Base-by-base conservation (phyloP, 169 alveolate genomes). In the Toxoplasma gondii region DNA sequence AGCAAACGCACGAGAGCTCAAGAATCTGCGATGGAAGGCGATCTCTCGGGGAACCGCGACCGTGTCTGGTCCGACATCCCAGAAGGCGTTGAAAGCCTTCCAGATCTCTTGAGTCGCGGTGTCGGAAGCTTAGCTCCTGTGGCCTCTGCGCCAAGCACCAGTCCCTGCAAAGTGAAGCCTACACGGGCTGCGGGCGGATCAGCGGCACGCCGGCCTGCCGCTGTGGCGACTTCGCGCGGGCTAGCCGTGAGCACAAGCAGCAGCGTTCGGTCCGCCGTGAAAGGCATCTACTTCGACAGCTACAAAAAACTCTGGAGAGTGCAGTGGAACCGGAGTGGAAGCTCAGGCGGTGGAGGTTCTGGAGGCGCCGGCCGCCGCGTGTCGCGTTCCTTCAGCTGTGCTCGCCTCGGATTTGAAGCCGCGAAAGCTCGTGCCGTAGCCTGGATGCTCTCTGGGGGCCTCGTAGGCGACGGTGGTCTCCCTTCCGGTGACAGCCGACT, bases 391-490 rank as follows among this genome's bases (percentile, higher is more conserved):
- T 91, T 91, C 78, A 91, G 93, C 88, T 91, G 93, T 39, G 82
- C 69, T n/a, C 88, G 93, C 17, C 53, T 91, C 38, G 93, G 93
- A 27, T 91, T 91, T 34, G 93, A 91, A 43, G 93, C 93, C 7
- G 93, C 93, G 36, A 91, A 80, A 34, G 93, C 93, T 1, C 45
- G 93, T 17, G 93, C 93, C n/a, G 88, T 91, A 0, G 93, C 93
- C 0, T 91, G 93, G 93, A 91, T 91, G 70, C 93, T 91, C 36
- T 91, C 93, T 44, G 87, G 93, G 34, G 93, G 93, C 45, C 88
- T 31, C 53, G 93, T 91, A 1, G 93, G 93, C 5, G 93, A 91
- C 69, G 88, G 93, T 1, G 93, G 88, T 17, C 81, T 86, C 43
- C 39, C 69, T 4, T 9, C 38, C 54, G 39, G 39, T 24, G 67